Evolutionary conservation across 139 green algal species (phyloP).

Genomic region (Protoeuglena noctilucae): DNA sequence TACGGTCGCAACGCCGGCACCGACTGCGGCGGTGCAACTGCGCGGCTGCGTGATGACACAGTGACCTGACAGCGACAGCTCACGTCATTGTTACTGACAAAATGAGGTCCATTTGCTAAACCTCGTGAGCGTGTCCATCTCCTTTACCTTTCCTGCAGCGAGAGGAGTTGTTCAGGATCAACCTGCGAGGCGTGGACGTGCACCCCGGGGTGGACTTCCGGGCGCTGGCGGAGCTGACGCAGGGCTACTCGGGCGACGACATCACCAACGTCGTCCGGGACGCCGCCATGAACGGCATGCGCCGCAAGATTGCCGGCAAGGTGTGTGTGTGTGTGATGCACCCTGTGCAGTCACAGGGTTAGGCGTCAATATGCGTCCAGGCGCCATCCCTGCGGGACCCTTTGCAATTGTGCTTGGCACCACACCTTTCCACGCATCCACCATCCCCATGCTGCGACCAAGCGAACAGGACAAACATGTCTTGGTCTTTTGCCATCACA

Average conservation of each 20-base stretch:
- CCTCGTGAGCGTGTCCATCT: no score
- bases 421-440: no score
- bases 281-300: constrained; percentile 79
- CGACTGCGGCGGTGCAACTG: no score
- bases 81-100: no score
- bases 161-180: constrained; percentile 3
- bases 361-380: constrained; percentile 4
- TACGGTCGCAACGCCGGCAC: no score
- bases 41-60: no score
- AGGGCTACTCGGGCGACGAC: constrained; percentile 79
- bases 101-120: no score
- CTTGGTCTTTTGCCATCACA: neutral
- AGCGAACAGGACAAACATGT: constrained; percentile 25
- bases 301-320: constrained; percentile 57
- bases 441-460: no score
- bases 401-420: constrained; percentile 23
- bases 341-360: neutral
- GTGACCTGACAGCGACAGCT: no score
- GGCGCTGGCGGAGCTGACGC: constrained; percentile 33
- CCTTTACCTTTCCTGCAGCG: no score
- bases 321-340: neutral
- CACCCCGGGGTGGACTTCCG: constrained; percentile 48
- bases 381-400: constrained; percentile 12
- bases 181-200: constrained; percentile 40
- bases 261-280: constrained; percentile 80